Conservation (phyloP, 1,284 basidiomycete genomes). For the Moniliophthora roreri region DNA sequence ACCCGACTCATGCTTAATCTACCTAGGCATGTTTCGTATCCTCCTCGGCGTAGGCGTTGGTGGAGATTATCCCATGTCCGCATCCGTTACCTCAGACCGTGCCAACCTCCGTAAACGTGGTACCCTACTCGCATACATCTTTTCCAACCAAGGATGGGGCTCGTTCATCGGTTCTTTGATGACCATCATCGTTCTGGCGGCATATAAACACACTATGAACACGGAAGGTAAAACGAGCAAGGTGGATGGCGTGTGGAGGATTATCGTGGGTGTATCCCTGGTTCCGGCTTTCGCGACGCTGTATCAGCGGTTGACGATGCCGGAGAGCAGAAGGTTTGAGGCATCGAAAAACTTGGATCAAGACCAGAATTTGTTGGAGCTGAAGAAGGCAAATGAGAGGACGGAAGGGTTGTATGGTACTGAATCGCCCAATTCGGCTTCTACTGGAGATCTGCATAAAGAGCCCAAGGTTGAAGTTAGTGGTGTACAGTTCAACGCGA, state of each 20-base stretch:
- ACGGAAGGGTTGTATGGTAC: constrained; percentile 13
- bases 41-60: constrained; percentile 77
- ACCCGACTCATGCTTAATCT: constrained; percentile 53
- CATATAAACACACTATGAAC: constrained; percentile 68
- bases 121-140: constrained; percentile 73
- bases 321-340: constrained; percentile 63
- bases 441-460: neutral
- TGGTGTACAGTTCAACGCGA: neutral
- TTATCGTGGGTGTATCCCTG: constrained; percentile 36
- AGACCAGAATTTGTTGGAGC: constrained; percentile 31
- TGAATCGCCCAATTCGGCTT: neutral
- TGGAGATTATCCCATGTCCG: constrained; percentile 83
- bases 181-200: constrained; percentile 68
- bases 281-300: constrained; percentile 36
- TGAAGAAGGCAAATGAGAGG: constrained; percentile 32
- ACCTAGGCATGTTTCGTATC: constrained; percentile 66
- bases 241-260: constrained; percentile 43
- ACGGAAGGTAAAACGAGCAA: constrained; percentile 48
- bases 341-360: constrained; percentile 36
- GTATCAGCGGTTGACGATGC: constrained; percentile 72
- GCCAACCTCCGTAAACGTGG: constrained; percentile 70
- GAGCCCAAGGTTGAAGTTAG: no score
- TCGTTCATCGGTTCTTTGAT: constrained; percentile 65
- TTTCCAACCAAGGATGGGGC: constrained; percentile 78
- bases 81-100: constrained; percentile 70